Evolutionary conservation across 78 protist species (phyloP).

Genomic region (Dictyostelium brefeldianum): DNA sequence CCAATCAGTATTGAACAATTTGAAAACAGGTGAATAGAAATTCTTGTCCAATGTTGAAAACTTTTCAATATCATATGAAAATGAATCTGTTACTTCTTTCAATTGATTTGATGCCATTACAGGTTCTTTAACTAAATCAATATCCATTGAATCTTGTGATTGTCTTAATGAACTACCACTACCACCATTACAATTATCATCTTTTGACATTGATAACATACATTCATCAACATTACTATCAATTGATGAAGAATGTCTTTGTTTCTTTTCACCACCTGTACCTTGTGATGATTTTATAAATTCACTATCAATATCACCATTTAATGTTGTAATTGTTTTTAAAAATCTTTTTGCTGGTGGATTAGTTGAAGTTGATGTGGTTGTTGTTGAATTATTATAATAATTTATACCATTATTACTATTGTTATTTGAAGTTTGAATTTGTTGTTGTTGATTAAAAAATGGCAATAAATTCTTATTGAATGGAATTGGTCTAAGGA

Average conservation of each 20-base stretch:
- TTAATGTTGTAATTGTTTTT: not conserved
- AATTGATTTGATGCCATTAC: not conserved
- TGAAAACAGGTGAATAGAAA: conserved; percentile 73
- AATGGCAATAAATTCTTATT: not conserved
- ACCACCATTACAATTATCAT: not conserved
- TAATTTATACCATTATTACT: not conserved
- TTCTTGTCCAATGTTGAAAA: conserved; percentile 52
- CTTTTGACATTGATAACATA: not conserved
- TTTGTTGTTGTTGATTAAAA: not conserved
- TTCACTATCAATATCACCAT: conserved; percentile 24
- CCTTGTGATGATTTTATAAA: not conserved
- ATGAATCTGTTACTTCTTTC: conserved; percentile 45
- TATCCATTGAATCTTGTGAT: conserved; percentile 6
- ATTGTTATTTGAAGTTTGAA: not conserved
- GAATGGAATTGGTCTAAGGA: conserved; percentile 72
- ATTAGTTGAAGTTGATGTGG: not conserved
- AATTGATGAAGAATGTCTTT: not conserved
- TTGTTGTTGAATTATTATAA: not conserved
- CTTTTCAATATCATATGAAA: conserved; percentile 36
- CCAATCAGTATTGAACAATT: conserved; percentile 44
- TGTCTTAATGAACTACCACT: not conserved
- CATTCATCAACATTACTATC: conserved; percentile 1
- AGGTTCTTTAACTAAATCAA: not conserved
- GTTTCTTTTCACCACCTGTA: conserved; percentile 18
- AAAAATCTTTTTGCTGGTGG: conserved; percentile 1